Evolutionary conservation across 2,329 filamentous ascomycete species (phyloP).

Genomic region (Neofusicoccum cordaticola): DNA sequence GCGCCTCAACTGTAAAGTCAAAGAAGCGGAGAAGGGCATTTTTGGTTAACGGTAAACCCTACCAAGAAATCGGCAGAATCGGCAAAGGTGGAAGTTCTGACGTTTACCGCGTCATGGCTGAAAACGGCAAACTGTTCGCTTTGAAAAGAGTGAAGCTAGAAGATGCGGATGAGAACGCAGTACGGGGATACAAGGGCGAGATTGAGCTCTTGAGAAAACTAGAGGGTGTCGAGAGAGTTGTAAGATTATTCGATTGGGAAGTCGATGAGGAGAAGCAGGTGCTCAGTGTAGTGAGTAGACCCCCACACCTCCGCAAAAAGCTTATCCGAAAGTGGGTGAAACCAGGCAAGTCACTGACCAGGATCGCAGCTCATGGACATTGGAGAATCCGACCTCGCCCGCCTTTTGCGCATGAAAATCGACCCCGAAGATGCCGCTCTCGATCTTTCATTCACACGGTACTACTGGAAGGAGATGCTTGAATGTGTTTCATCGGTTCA

Average conservation of each 20-base stretch:
- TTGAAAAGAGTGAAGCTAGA: constrained; percentile 90
- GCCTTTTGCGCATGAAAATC: constrained; percentile 71
- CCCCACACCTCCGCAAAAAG: background rate
- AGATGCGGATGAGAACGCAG: constrained; percentile 78
- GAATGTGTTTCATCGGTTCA: constrained; percentile 91
- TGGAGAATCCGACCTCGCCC: constrained; percentile 89
- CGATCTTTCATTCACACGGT: constrained; percentile 88
- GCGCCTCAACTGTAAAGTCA: constrained; percentile 74
- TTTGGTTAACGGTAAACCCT: constrained; percentile 85
- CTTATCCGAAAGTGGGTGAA: background rate
- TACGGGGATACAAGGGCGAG: constrained; percentile 89
- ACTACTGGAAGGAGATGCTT: constrained; percentile 99
- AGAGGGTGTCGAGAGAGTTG: constrained; percentile 81
- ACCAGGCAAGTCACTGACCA: background rate
- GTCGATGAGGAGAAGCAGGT: constrained; percentile 88
- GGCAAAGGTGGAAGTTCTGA: constrained; percentile 90
- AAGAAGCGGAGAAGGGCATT: constrained; percentile 78
- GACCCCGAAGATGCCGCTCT: constrained; percentile 61
- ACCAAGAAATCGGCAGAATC: constrained; percentile 84
- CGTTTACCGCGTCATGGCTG: constrained; percentile 94
- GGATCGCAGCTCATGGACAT: constrained; percentile 81
- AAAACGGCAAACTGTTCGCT: constrained; percentile 94
- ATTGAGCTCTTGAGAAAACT: constrained; percentile 86
- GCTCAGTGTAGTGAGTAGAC: constrained; percentile 70
- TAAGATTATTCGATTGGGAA: constrained; percentile 87